Conservation (phyloP, 2,329 filamentous ascomycete species). For the Colletotrichum godetiae region DNA sequence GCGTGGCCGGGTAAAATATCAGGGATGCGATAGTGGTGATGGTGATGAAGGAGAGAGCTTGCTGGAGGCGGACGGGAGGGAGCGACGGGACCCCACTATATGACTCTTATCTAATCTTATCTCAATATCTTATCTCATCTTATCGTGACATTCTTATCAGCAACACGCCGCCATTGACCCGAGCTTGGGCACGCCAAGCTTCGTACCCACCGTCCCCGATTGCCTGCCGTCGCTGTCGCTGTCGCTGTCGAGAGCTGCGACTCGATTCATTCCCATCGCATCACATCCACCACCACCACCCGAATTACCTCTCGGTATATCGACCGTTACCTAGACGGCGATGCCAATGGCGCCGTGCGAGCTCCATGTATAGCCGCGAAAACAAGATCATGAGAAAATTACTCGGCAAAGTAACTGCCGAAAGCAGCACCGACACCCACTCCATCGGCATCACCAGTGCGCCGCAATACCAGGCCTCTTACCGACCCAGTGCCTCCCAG, state of each 20-base stretch:
- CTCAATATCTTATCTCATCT: neutral
- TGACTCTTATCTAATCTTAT: no score
- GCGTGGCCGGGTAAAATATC: neutral
- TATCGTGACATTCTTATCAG: neutral
- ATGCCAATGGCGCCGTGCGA: conserved; percentile 46
- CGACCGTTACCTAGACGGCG: conserved; percentile 10
- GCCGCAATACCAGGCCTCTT: conserved; percentile 50
- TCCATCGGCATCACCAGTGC: conserved; percentile 59
- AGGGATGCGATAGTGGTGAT: neutral
- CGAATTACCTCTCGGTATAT: neutral
- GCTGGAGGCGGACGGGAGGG: no score
- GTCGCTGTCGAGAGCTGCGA: neutral
- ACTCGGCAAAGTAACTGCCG: conserved; percentile 63
- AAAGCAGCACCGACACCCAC: conserved; percentile 56
- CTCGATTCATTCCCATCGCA: neutral
- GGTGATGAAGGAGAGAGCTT: neutral
- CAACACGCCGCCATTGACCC: neutral
- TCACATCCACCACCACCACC: neutral
- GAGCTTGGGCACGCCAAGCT: conserved; percentile 3
- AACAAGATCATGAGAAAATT: conserved; percentile 71
- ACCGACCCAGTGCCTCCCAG: conserved; percentile 66
- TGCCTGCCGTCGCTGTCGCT: neutral
- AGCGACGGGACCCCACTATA: no score
- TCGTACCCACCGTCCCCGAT: neutral
- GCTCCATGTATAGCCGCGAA: conserved; percentile 62